phyloP scores from a whole-genome alignment of 2,329 filamentous ascomycete genomes.

The Monilinia vaccinii-corymbosi region DNA sequence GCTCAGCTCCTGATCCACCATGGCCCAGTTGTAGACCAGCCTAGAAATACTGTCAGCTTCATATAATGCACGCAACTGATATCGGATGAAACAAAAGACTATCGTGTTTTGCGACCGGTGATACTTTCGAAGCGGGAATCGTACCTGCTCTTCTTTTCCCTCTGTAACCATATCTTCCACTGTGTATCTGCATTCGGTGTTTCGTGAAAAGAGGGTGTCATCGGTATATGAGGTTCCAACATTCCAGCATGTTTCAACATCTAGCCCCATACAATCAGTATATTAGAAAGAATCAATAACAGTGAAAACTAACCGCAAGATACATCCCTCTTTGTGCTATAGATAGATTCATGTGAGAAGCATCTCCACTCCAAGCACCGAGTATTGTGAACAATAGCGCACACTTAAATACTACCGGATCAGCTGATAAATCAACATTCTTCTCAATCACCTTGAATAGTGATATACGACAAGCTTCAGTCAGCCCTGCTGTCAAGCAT shows the following conservation, averaged over 20 bases:
- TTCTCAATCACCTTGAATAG: constrained; percentile 65
- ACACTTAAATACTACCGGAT: constrained; percentile 54
- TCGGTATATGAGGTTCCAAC: constrained; percentile 43
- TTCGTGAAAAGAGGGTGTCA: constrained; percentile 35
- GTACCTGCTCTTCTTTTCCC: constrained; percentile 54
- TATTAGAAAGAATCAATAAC: not conserved
- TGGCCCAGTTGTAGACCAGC: constrained; percentile 66
- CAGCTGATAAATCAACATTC: constrained; percentile 57
- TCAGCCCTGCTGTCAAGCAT: constrained; percentile 55
- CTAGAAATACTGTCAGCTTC: constrained; percentile 31
- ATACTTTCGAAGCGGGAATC: constrained; percentile 13
- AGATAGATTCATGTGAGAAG: constrained; percentile 69
- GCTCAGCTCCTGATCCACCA: constrained; percentile 63
- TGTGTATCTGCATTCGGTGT: constrained; percentile 38
- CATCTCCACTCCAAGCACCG: constrained; percentile 65
- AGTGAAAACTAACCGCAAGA: constrained; percentile 41
- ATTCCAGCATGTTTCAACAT: constrained; percentile 64
- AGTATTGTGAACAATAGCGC: constrained; percentile 59
- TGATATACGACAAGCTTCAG: constrained; percentile 63
- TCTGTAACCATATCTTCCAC: constrained; percentile 57
- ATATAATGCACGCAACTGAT: not conserved
- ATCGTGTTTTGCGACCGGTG: too few relatives aligned
- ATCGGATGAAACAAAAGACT: not conserved
- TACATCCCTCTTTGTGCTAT: constrained; percentile 70
- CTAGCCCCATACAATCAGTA: constrained; percentile 25